These are phyloP conservation scores for Pontederia paniculata DNA, from an alignment of 176 grass and related monocot species.

Conservation along the genomic window DNA sequence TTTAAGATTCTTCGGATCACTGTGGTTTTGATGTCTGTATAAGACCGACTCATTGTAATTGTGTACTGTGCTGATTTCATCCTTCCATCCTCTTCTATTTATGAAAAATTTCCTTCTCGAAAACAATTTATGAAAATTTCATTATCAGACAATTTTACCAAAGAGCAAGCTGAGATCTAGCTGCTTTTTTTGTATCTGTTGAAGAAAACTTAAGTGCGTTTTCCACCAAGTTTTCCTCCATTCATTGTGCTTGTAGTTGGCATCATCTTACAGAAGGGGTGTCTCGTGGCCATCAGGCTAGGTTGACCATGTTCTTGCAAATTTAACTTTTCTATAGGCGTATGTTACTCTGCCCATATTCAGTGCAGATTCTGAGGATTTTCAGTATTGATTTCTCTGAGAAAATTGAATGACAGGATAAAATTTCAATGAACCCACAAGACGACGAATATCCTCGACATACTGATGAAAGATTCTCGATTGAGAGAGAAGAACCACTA, in stretches of 20 bases:
- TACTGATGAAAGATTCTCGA: slow-evolving; percentile 35
- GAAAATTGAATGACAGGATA: slow-evolving; percentile 78
- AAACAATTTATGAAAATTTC: neutral
- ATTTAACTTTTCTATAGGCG: neutral
- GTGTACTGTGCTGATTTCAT: too few species aligned
- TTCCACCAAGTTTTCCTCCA: neutral
- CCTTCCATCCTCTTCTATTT: neutral
- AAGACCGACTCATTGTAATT: too few species aligned
- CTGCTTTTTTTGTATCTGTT: neutral
- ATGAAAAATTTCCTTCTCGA: neutral
- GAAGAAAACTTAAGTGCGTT: neutral
- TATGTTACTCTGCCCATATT: neutral
- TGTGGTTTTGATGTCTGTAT: too few species aligned
- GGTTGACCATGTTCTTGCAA: too few species aligned
- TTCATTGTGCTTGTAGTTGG: neutral
- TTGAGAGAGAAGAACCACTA: slow-evolving; percentile 18
- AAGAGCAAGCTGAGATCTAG: neutral
- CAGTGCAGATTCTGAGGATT: slow-evolving; percentile 10
- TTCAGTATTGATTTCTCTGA: slow-evolving; percentile 31
- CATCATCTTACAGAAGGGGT: neutral
- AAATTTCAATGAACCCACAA: slow-evolving; percentile 32
- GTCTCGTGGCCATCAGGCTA: neutral
- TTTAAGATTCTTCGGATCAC: too few species aligned
- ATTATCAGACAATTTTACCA: neutral
- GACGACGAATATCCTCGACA: slow-evolving; percentile 42